Conservation (phyloP, 2,329 filamentous ascomycete species). For the Stenocarpella maydis region DNA sequence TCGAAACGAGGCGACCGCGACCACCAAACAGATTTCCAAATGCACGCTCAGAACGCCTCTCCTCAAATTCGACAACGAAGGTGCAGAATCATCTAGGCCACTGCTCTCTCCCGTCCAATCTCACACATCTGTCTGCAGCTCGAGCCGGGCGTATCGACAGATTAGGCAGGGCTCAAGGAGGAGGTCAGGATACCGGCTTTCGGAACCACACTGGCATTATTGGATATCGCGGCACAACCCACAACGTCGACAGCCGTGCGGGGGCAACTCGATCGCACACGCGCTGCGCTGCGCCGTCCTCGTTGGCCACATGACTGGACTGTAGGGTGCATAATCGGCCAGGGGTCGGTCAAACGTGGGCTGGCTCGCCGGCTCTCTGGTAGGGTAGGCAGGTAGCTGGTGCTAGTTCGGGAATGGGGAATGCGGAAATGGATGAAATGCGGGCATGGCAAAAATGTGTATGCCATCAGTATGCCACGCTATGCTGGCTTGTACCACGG, state of each 20-base stretch:
- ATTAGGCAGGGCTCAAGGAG: not conserved
- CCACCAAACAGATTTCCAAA: constrained; percentile 16
- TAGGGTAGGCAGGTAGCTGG: constrained; percentile 6
- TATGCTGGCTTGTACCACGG: not conserved
- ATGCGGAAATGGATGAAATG: constrained; percentile 14
- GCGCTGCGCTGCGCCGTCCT: constrained; percentile 19
- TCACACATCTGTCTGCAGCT: constrained; percentile 7
- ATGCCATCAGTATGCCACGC: constrained; percentile 1
- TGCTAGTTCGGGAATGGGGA: constrained; percentile 13
- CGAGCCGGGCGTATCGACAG: not conserved
- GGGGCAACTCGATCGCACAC: constrained; percentile 19
- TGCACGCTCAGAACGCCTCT: constrained; percentile 19
- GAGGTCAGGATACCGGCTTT: constrained; percentile 9
- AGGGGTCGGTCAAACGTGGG: constrained; percentile 16
- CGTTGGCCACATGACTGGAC: constrained; percentile 13
- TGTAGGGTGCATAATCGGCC: constrained; percentile 6
- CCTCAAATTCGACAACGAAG: not conserved
- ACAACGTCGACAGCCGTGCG: constrained; percentile 12
- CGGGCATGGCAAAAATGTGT: constrained; percentile 1
- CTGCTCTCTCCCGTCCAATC: not conserved
- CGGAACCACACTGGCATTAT: constrained; percentile 12
- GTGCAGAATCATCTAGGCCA: constrained; percentile 7
- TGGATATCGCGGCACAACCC: constrained; percentile 18
- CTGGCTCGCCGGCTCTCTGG: constrained; percentile 7
- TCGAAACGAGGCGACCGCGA: not conserved